Percentiles rank a stretch among this genome's conserved stretches.
Conservation (phyloP, 306 rosid species). For the Vachellia pachyceras region DNA sequence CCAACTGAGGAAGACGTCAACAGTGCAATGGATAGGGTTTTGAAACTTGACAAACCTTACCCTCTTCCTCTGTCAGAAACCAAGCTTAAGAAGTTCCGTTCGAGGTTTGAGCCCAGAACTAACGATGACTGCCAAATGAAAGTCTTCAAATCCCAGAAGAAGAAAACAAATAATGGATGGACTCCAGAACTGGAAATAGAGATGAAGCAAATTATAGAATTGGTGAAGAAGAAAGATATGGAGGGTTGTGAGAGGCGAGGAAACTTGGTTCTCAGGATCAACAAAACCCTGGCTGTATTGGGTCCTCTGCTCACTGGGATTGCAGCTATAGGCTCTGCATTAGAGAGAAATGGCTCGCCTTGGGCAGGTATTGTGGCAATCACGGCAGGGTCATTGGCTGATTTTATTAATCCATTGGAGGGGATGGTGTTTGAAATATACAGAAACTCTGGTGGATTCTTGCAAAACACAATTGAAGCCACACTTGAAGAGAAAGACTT, state of each 20-base stretch:
- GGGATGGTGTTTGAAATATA: background rate
- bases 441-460: background rate
- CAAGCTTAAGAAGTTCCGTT: slow-evolving; percentile 68
- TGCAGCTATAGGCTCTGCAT: slow-evolving; percentile 51
- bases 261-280: slow-evolving; percentile 47
- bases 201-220: slow-evolving; percentile 47
- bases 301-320: slow-evolving; percentile 58
- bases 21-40: slow-evolving; percentile 47
- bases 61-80: slow-evolving; percentile 53
- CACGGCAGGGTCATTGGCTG: background rate
- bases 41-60: slow-evolving; percentile 44
- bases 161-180: slow-evolving; percentile 43
- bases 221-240: background rate
- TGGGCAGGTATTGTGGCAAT: background rate
- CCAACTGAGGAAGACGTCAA: slow-evolving; percentile 48
- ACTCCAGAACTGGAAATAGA: slow-evolving; percentile 51
- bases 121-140: background rate
- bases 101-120: slow-evolving; percentile 45
- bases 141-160: background rate
- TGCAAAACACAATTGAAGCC: background rate
- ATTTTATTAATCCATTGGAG: background rate
- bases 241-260: background rate
- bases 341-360: slow-evolving; percentile 40
- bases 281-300: slow-evolving; percentile 51
- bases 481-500: background rate